Base-by-base conservation (phyloP, 495 filamentous ascomycete species). In the Penicillium cosmopolitanum region DNA sequence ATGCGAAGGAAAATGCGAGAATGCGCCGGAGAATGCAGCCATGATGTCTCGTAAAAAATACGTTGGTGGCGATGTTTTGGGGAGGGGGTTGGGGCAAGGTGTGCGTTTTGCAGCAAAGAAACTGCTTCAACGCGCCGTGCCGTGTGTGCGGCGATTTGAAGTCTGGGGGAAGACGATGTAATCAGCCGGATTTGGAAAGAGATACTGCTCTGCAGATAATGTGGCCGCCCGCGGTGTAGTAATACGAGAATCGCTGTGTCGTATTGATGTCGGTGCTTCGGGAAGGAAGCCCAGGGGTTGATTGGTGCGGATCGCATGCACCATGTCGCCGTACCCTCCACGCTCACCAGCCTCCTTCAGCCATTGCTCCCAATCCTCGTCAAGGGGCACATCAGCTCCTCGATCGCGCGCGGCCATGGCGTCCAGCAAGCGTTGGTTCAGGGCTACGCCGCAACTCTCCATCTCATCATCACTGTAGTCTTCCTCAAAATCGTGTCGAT, bases 321-420 rank as follows among this genome's bases (percentile, higher is more conserved):
- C 51, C 62, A 80, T 70, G 48, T 78, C 75, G 8, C 66, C 62
- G 60, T 77, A 79, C 42, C 69, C 70, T 60, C 81, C 82, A 33
- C 82, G 73, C 60, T 94, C 91, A 34, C 87, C 84, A 47, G 87
- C 86, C 64, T 92, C 89, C 70, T 93, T 93, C 36, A 95, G 71
- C 88, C 89, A 95, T 72, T 91, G 89, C 71, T 95, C 91, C 86
- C 86, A 94, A 58, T 89, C 88, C 55, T 89, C 86, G 65, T 96
- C 90, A 36, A 92, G 79, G 19, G 85, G 84, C 35, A 87, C 82
- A 72, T 84, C 61, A 70, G 77, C 79, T 75, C 88, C 66, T 81
- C 87, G 58, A 77, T 87, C 75, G 77, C 88, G 65, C 73, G 87
- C 76, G 67, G 78, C 88, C 44, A 85, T 89, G 25, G 87, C 85